These are phyloP conservation scores for Colletotrichum tamarilloi DNA, from an alignment of 2,329 filamentous ascomycete species.

Conservation along the genomic window DNA sequence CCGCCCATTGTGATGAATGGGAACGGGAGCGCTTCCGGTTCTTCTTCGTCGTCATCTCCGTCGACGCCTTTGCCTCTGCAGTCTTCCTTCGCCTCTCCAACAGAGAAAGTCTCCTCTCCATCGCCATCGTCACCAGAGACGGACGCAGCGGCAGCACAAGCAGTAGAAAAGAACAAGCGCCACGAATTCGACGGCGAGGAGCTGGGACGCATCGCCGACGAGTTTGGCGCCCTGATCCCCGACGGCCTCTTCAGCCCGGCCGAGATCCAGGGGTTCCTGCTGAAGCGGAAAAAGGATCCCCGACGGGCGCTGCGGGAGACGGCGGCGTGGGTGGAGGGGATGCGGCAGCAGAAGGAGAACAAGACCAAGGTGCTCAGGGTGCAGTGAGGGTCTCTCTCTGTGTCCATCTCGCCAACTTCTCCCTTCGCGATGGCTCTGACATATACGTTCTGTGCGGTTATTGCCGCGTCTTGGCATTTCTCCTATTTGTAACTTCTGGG, in stretches of 20 bases:
- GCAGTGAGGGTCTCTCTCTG: conserved; percentile 48
- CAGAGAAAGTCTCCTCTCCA: no score
- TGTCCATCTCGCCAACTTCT: no score
- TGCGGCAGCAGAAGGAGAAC: conserved; percentile 61
- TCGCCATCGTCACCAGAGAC: not conserved
- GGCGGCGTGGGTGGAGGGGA: conserved; percentile 63
- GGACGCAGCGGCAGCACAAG: not conserved
- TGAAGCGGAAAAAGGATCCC: conserved; percentile 71
- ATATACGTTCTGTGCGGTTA: not conserved
- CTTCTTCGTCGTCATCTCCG: not conserved
- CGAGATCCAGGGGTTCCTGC: conserved; percentile 72
- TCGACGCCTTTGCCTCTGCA: not conserved
- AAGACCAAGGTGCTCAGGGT: conserved; percentile 61
- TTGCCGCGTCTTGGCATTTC: not conserved
- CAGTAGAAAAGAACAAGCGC: conserved; percentile 33
- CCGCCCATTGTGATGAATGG: conserved; percentile 13
- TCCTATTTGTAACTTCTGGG: no score
- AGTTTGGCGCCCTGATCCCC: conserved; percentile 66
- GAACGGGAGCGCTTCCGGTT: not conserved
- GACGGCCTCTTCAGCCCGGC: conserved; percentile 66
- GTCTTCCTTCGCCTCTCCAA: not conserved
- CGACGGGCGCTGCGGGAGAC: conserved; percentile 64
- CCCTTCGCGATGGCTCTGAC: not conserved
- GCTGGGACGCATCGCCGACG: conserved; percentile 55
- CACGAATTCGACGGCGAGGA: conserved; percentile 44